Evolutionary conservation across 352 stramenopile species (phyloP), one percentile per base, ranked within the genome.

Genomic region (Aphanomyces stellatus): DNA sequence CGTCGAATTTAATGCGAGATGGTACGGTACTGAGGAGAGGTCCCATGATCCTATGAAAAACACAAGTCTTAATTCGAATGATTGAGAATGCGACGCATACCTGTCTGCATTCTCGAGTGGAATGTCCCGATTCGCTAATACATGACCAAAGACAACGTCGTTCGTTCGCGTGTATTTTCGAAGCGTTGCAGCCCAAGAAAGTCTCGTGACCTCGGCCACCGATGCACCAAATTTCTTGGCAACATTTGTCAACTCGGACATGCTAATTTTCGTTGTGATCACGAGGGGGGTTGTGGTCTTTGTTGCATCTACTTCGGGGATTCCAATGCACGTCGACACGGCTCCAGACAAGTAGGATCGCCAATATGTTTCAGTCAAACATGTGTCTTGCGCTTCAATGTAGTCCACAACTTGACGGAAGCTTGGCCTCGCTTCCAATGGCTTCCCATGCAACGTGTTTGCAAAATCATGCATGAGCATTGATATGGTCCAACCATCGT

Each of bases 41-140:
- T 22, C 49, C 49, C 11, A 57, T 15, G 25, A 57, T 57, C 27
- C 49, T 57, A 57, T 6, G 2, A 11, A 46, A 46, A 19, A 46
- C n/a, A 46, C n/a, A n/a, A 46, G 13, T 46, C 11, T 19, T n/a
- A n/a, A n/a, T n/a, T n/a, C 37, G 13, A 19, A 11, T 19, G n/a
- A 46, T 2, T 53, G 22, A 13, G 25, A 22, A 28, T 53, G 19
- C 24, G 22, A 28, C 49, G 49, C 30, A 57, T n/a, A n/a, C 49
- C n/a, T 57, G 0, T 57, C 27, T 22, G 25, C 49, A 57, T n/a
- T 24, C 11, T 33, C 13, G 6, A 57, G 17, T 19, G 49, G 49
- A 37, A 57, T 57, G 33, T 57, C 49, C 19, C 49, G 49, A 35
- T 57, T 57, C 30, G 49, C 49, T 24, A 35, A 34, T 15, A 57